phyloP scores from a whole-genome alignment of 1,284 basidiomycete genomes.

The Boletus sp. region DNA sequence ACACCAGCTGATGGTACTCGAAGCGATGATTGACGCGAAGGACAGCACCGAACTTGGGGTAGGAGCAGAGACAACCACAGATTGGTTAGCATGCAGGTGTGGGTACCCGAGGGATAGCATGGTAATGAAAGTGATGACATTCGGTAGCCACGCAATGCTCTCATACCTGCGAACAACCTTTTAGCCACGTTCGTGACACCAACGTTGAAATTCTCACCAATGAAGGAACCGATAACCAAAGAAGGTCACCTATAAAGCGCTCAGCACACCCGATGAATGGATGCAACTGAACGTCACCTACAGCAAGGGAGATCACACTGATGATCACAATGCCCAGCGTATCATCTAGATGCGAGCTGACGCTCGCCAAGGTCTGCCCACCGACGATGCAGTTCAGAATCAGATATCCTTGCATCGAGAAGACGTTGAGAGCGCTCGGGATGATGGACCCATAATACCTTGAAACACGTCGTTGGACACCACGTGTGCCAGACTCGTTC shows the following conservation, averaged over 20 bases:
- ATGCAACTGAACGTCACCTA: slow-evolving; percentile 30
- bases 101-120: slow-evolving; percentile 55
- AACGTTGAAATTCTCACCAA: slow-evolving; percentile 33
- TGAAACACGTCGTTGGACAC: slow-evolving; percentile 1
- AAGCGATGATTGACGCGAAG: slow-evolving; percentile 43
- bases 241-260: slow-evolving; percentile 41
- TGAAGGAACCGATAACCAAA: slow-evolving; percentile 64
- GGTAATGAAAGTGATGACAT: slow-evolving; percentile 60
- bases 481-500: neutral
- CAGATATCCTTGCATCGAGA: slow-evolving; percentile 63
- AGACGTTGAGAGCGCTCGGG: slow-evolving; percentile 61
- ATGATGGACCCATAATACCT: slow-evolving; percentile 63
- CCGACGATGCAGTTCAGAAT: slow-evolving; percentile 73
- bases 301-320: slow-evolving; percentile 58
- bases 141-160: slow-evolving; percentile 63
- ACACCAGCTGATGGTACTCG: slow-evolving; percentile 49
- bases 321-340: slow-evolving; percentile 78
- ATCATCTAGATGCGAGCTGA: slow-evolving; percentile 46
- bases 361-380: slow-evolving; percentile 66
- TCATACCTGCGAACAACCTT: slow-evolving; percentile 40
- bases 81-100: slow-evolving; percentile 27
- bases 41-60: slow-evolving; percentile 34
- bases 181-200: neutral
- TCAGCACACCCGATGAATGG: slow-evolving; percentile 8
- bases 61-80: slow-evolving; percentile 31